These are phyloP conservation scores for Kalanchoe fedtschenkoi DNA, from an alignment of 164 flowering plant genomes.

Conservation along the genomic window DNA sequence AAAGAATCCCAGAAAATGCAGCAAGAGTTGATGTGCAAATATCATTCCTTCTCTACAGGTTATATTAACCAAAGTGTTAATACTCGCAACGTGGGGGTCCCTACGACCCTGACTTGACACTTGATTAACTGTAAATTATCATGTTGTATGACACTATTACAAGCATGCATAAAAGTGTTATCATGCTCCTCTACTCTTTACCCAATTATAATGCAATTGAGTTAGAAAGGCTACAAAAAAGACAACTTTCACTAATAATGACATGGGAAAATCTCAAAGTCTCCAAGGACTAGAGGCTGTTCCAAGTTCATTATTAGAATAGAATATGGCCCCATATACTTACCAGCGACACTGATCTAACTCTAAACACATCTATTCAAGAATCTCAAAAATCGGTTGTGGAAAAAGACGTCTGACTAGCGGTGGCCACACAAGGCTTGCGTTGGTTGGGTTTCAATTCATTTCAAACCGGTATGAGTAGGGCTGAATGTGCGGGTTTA, in stretches of 20 bases:
- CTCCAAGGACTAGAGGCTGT: no score
- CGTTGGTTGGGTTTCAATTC: slow-evolving; percentile 3
- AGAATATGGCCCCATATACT: not conserved
- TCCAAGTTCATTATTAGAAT: no score
- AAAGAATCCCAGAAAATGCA: not conserved
- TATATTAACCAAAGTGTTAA: not conserved
- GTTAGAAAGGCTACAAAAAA: not conserved
- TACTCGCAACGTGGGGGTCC: no score
- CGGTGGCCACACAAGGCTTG: no score
- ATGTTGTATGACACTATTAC: no score
- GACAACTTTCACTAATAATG: not conserved
- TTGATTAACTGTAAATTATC: not conserved
- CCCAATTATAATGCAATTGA: no score
- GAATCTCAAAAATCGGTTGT: not conserved
- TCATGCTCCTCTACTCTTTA: no score
- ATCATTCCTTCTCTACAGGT: not conserved
- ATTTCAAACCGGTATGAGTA: not conserved
- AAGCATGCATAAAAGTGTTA: no score
- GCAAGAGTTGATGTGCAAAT: not conserved
- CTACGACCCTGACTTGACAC: no score
- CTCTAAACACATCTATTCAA: not conserved
- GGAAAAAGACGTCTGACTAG: slow-evolving; percentile 1
- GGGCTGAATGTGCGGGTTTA: not conserved
- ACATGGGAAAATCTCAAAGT: no score
- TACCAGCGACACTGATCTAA: not conserved